Base-by-base conservation (phyloP, 805 yeast species). In the Zygosaccharomyces bailii region DNA sequence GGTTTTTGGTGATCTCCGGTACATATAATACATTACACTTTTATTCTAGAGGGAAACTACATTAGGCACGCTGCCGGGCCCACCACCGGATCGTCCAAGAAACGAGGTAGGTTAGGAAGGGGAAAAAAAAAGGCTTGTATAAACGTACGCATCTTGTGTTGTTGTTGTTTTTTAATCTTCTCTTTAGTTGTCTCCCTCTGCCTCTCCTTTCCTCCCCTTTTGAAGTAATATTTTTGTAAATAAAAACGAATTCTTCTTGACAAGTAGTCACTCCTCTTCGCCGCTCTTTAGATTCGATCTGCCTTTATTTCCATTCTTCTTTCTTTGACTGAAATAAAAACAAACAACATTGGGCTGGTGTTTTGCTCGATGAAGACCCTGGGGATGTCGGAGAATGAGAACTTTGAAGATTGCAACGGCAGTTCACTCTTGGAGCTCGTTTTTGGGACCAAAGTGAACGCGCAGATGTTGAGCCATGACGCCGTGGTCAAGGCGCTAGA, bases 401-500 rank as follows among this genome's bases (percentile, higher is more conserved):
- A 29, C 13, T 29, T 6, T 16, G 40, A 37, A 14, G 17, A 16
- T 16, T 8, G 11, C 20, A 17, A 16, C 21, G 18, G 13, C 30
- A 50, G 46, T 21, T 49, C 59, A 7, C 34, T 57, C 24, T 34
- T 56, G 33, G 55, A 56, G 25, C 44, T 52, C 3, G 58, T 82
- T 7, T 64, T 84, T 29, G 89, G 88, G 1, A 69, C 78, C 2
- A 69, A 75, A 23, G 68, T 78, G 10, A 56, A 70, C 5, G 61
- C 67, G 27, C 79, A 84, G 76, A 34, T 9, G 21, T 9, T 44
- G 25, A 41, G 35, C 5, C 84, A 83, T 43, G 69, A 71, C 6
- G 74, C 88, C 2, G 70, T 82, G 21, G 61, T 70, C 19, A 78
- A 76, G 50, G 81, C 88, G 0, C 64, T 87, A 29, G 71, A 73